phyloP scores from a whole-genome alignment of 139 green algal genomes.

The Chlorella sp. region DNA sequence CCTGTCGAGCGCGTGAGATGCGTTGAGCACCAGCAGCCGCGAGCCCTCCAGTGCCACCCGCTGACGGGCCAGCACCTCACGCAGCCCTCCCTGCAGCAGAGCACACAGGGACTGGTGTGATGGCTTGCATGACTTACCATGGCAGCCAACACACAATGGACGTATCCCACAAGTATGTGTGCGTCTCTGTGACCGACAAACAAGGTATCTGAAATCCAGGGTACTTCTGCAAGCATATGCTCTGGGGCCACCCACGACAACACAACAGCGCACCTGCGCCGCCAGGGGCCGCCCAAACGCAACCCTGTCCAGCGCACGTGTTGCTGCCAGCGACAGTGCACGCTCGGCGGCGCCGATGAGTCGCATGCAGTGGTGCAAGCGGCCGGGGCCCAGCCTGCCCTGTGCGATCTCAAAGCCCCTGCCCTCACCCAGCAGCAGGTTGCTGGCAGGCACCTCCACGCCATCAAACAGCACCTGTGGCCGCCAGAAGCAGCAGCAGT shows the following conservation, averaged over 20 bases:
- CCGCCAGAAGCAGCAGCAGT: no score
- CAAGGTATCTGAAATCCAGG: no score
- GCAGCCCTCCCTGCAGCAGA: slow-evolving; percentile 66
- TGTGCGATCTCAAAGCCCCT: slow-evolving; percentile 98
- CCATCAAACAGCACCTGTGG: slow-evolving; percentile 72
- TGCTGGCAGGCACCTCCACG: slow-evolving; percentile 59
- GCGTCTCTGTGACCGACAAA: no score
- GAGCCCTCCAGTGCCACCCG: slow-evolving; percentile 34
- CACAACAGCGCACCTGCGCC: no score
- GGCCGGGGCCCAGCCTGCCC: slow-evolving; percentile 87
- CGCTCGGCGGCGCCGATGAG: slow-evolving; percentile 82
- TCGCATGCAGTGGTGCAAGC: slow-evolving; percentile 99
- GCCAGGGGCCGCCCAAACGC: slow-evolving; percentile 69
- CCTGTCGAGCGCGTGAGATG: slow-evolving; percentile 76
- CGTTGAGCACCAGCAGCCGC: slow-evolving; percentile 67
- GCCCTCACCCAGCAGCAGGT: slow-evolving; percentile 75
- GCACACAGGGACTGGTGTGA: no score
- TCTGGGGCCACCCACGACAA: no score
- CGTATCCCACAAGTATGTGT: no score
- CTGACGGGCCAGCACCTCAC: slow-evolving; percentile 41
- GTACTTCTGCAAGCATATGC: no score
- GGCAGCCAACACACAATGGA: no score
- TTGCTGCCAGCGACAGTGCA: slow-evolving; percentile 58
- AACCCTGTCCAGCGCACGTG: slow-evolving; percentile 37
- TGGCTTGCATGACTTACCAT: no score